Evolutionary conservation across 2,329 filamentous ascomycete species (phyloP).

Genomic region (Colletotrichum lindemuthianum): DNA sequence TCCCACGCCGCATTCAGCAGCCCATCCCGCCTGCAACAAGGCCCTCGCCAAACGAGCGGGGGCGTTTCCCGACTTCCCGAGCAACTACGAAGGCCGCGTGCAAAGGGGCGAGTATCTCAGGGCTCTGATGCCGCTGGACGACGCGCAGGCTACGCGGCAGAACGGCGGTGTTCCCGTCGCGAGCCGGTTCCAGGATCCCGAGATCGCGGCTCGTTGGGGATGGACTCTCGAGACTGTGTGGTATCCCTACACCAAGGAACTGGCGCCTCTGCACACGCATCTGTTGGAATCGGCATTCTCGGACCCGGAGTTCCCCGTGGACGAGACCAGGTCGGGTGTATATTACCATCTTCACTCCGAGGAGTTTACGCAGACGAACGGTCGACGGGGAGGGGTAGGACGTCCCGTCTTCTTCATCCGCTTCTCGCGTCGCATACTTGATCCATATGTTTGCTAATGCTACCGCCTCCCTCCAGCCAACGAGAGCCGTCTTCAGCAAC

Average conservation of each 20-base stretch:
- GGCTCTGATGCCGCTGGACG: not conserved
- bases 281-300: not conserved
- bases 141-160: not conserved
- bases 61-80: not conserved
- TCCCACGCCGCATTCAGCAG: too few relatives aligned
- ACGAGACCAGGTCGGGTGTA: not conserved
- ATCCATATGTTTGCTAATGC: too few relatives aligned
- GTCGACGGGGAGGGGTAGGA: too few relatives aligned
- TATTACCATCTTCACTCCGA: too few relatives aligned
- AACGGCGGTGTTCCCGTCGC: not conserved
- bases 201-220: not conserved
- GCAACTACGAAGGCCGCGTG: not conserved
- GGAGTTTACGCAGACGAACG: too few relatives aligned
- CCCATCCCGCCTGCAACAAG: too few relatives aligned
- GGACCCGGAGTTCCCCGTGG: not conserved
- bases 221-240: not conserved
- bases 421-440: too few relatives aligned
- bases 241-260: not conserved
- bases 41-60: not conserved
- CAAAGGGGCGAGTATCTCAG: constrained; percentile 2
- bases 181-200: constrained; percentile 5
- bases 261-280: not conserved
- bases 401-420: too few relatives aligned
- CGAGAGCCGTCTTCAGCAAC: too few relatives aligned
- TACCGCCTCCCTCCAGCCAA: too few relatives aligned